Percentiles rank a stretch among this genome's conserved stretches.
Conservation (phyloP, 139 green algal species). For the Haematococcus sp. region DNA sequence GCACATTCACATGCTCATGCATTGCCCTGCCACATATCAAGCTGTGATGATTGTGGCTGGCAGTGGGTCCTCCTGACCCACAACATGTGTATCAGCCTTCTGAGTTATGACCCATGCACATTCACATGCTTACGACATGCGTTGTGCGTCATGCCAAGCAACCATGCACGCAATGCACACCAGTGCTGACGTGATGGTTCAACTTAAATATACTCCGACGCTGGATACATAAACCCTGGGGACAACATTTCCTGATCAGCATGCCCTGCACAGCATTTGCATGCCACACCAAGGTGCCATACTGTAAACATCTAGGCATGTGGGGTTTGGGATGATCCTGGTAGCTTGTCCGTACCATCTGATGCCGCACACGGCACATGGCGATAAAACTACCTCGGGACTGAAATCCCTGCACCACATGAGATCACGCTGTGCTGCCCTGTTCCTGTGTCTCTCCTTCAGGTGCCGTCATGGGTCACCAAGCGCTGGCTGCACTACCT, state of each 20-base stretch:
- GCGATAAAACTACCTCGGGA: background rate
- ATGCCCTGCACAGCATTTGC: background rate
- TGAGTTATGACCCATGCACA: too few relatives aligned
- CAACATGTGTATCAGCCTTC: too few relatives aligned
- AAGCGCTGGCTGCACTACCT: conserved; percentile 93
- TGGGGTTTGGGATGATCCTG: conserved; percentile 13
- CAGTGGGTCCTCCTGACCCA: too few relatives aligned
- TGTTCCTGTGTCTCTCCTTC: conserved; percentile 1
- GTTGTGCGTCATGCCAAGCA: too few relatives aligned
- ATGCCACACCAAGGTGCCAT: background rate
- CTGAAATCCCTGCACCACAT: conserved; percentile 6
- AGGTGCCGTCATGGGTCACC: conserved; percentile 97
- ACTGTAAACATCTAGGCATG: background rate
- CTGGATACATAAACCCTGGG: background rate
- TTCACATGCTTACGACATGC: background rate
- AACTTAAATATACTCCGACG: conserved; percentile 70
- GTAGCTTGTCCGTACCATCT: conserved; percentile 24
- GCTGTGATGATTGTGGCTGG: too few relatives aligned
- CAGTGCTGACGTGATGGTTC: conserved; percentile 22
- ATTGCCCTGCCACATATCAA: background rate
- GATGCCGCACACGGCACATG: background rate
- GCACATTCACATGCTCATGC: background rate
- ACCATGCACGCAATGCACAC: conserved; percentile 7
- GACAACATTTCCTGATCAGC: conserved; percentile 28
- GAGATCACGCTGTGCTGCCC: too few relatives aligned